These are phyloP conservation scores for Chrysoporthe cubensis DNA, from an alignment of 2,329 filamentous ascomycete genomes.

Conservation along the genomic window DNA sequence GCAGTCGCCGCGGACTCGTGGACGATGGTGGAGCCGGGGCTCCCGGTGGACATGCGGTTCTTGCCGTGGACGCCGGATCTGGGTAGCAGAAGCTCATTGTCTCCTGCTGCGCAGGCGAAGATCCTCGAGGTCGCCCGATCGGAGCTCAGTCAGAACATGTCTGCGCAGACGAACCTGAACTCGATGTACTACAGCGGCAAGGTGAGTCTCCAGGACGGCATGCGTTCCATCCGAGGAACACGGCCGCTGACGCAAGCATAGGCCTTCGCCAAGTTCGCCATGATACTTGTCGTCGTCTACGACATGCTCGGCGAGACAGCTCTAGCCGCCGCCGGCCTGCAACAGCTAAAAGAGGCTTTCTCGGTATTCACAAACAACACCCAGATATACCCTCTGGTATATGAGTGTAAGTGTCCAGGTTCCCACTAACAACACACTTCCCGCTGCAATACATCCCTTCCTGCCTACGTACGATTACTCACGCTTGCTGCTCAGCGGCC, in stretches of 20 bases:
- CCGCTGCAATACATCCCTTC: not conserved
- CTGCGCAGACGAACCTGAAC: constrained; percentile 71
- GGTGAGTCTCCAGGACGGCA: constrained; percentile 43
- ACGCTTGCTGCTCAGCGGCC: constrained; percentile 37
- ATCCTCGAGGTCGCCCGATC: constrained; percentile 67
- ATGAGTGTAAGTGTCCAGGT: constrained; percentile 48
- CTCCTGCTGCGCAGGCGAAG: constrained; percentile 56
- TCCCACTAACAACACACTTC: not conserved
- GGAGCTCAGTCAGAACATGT: constrained; percentile 78
- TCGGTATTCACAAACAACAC: constrained; percentile 67
- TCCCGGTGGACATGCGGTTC: constrained; percentile 77
- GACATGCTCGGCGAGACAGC: constrained; percentile 63
- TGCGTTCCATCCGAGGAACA: not conserved
- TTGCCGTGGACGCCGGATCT: constrained; percentile 71
- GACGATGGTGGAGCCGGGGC: constrained; percentile 74
- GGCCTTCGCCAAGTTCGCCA: constrained; percentile 77
- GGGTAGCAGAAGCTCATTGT: constrained; percentile 51
- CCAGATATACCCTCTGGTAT: constrained; percentile 68
- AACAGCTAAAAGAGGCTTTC: constrained; percentile 68
- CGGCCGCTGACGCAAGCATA: constrained; percentile 35
- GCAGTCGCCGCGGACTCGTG: constrained; percentile 74
- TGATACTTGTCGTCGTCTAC: constrained; percentile 66
- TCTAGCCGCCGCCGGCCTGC: constrained; percentile 61
- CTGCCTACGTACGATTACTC: not conserved
- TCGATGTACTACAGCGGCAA: constrained; percentile 96